Conservation (phyloP, 768 basidiomycete genomes). For the Fistulinella prunicolor region DNA sequence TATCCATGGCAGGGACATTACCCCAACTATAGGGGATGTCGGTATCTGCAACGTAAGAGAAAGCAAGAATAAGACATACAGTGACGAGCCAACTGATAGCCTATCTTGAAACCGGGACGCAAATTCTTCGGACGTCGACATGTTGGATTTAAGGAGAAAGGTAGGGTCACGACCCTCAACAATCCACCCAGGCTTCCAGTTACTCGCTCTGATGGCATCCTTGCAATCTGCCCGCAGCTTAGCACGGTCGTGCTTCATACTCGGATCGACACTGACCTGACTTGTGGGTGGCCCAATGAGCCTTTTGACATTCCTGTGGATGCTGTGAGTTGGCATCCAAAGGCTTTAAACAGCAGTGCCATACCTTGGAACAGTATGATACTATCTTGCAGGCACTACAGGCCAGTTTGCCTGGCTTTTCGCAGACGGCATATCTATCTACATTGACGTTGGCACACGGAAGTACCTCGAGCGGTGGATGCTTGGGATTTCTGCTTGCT, state of each 20-base stretch:
- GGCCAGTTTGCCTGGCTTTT: slow-evolving; percentile 29
- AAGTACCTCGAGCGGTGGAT: slow-evolving; percentile 26
- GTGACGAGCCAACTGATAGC: slow-evolving; percentile 26
- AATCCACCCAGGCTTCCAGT: slow-evolving; percentile 25
- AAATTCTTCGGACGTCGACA: slow-evolving; percentile 11
- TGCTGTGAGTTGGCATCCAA: too few species aligned
- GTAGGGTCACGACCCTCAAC: slow-evolving; percentile 18
- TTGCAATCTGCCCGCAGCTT: slow-evolving; percentile 20
- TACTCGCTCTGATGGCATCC: slow-evolving; percentile 16
- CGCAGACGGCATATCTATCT: slow-evolving; percentile 23
- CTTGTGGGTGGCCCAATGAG: slow-evolving; percentile 42
- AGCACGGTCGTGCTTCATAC: background rate
- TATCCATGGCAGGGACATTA: slow-evolving; percentile 35
- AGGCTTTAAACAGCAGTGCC: too few species aligned
- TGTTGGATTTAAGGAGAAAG: slow-evolving; percentile 11
- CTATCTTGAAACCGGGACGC: slow-evolving; percentile 20
- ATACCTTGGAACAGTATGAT: slow-evolving; percentile 47
- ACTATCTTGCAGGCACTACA: slow-evolving; percentile 38
- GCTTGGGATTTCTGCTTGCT: slow-evolving; percentile 13
- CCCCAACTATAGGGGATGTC: slow-evolving; percentile 27
- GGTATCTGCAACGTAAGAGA: background rate
- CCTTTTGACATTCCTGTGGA: slow-evolving; percentile 40
- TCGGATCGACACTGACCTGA: slow-evolving; percentile 21
- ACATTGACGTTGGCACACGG: slow-evolving; percentile 38
- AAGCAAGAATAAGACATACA: slow-evolving; percentile 9